Evolutionary conservation across 2,329 filamentous ascomycete species (phyloP).

Genomic region (Coniella vitis): DNA sequence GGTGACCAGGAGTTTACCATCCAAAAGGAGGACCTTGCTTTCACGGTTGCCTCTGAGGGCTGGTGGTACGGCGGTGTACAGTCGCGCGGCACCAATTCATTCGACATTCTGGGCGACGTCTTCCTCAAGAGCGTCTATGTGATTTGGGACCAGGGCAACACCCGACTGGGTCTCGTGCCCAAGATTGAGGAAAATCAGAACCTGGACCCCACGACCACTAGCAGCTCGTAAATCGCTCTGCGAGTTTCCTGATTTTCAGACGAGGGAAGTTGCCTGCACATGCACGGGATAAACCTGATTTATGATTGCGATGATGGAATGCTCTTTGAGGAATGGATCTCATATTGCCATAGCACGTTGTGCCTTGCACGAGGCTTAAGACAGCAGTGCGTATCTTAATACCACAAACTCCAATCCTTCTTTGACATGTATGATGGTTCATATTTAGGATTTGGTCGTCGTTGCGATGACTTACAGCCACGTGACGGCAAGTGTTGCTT

Average conservation of each 20-base stretch:
- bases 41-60: conserved; percentile 32
- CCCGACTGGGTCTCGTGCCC: conserved; percentile 53
- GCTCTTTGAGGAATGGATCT: background rate
- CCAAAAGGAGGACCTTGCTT: conserved; percentile 36
- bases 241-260: background rate
- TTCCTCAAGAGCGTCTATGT: conserved; percentile 61
- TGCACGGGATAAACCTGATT: background rate
- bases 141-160: conserved; percentile 58
- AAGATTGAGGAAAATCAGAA: conserved; percentile 36
- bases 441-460: too few species aligned
- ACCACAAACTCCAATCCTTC: background rate
- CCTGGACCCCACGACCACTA: conserved; percentile 19
- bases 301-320: background rate
- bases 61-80: conserved; percentile 60
- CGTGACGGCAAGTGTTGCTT: background rate
- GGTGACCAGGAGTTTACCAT: conserved; percentile 54
- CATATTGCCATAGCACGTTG: background rate
- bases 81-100: conserved; percentile 48
- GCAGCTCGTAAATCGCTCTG: conserved; percentile 1
- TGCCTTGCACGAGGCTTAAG: background rate
- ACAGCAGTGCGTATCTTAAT: conserved; percentile 5
- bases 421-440: too few species aligned
- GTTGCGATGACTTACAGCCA: too few species aligned
- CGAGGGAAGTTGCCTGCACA: background rate
- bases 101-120: conserved; percentile 59